These are phyloP conservation scores for Aquilaria yunnanensis DNA, from an alignment of 345 rosid genomes.

Conservation along the genomic window DNA sequence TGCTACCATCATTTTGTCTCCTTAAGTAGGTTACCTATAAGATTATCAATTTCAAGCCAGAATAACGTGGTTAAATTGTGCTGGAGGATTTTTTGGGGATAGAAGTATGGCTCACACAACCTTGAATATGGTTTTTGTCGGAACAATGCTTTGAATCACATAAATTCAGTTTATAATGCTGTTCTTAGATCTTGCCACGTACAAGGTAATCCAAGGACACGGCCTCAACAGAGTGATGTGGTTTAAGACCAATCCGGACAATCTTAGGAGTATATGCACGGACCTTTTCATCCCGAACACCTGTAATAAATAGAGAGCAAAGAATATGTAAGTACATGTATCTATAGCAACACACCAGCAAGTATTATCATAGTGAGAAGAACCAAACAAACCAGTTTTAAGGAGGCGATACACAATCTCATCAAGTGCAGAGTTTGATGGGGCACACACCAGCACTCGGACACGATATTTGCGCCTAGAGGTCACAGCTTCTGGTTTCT, in stretches of 20 bases:
- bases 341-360: no score
- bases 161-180: neutral
- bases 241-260: constrained; percentile 93
- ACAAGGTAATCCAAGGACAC: constrained; percentile 90
- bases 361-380: neutral
- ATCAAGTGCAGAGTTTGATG: constrained; percentile 98
- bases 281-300: constrained; percentile 75
- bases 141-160: neutral
- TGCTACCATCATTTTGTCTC: no score
- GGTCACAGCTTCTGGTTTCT: constrained; percentile 87
- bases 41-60: no score
- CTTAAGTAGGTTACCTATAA: no score
- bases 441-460: constrained; percentile 92
- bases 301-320: constrained; percentile 28
- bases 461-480: constrained; percentile 64
- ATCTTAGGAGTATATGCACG: constrained; percentile 70
- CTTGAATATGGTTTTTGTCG: constrained; percentile 1
- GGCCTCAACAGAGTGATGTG: constrained; percentile 79
- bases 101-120: neutral
- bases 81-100: neutral
- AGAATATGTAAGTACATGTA: neutral
- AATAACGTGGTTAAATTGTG: neutral
- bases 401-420: constrained; percentile 90
- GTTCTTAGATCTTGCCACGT: constrained; percentile 24
- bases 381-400: constrained; percentile 48